Percentiles rank a stretch among this genome's conserved stretches.
These are phyloP conservation scores for Fraxinus americana DNA, from an alignment of 257 asterid genomes.

Conservation along the genomic window DNA sequence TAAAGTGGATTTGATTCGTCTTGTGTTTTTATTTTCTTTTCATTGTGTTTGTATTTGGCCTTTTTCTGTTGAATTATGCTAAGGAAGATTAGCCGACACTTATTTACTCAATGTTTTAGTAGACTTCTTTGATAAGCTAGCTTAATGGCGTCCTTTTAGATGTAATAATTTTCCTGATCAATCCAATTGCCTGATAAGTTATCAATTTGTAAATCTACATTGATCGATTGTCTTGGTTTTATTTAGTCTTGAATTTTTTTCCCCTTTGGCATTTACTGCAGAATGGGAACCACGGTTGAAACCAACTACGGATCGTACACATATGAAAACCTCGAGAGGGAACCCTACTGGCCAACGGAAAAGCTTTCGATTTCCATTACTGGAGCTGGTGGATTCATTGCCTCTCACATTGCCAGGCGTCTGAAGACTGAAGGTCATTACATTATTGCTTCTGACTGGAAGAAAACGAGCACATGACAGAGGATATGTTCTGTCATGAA, in stretches of 20 bases:
- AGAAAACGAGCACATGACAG: slow-evolving; percentile 91
- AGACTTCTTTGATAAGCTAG: background rate
- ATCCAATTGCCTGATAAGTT: background rate
- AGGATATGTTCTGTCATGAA: slow-evolving; percentile 85
- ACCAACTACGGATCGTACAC: slow-evolving; percentile 69
- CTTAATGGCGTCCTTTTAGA: background rate
- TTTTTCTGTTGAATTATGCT: slow-evolving; percentile 3
- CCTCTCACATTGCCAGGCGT: slow-evolving; percentile 86
- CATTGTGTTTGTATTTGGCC: background rate
- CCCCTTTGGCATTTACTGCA: slow-evolving; percentile 21
- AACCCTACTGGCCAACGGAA: slow-evolving; percentile 77
- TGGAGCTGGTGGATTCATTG: slow-evolving; percentile 88
- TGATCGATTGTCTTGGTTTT: background rate
- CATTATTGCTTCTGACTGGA: slow-evolving; percentile 88
- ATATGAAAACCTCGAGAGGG: slow-evolving; percentile 78
- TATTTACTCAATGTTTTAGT: background rate
- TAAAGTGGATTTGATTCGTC: background rate
- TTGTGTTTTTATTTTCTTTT: background rate
- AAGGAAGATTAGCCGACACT: background rate
- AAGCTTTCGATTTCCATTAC: slow-evolving; percentile 78
- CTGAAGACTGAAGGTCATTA: slow-evolving; percentile 81
- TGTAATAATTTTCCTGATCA: background rate
- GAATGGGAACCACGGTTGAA: slow-evolving; percentile 74
- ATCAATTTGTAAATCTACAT: background rate
- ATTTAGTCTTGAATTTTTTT: background rate